A percentile compares a stretch with the other conserved stretches of the same genome.
These are phyloP conservation scores for Metschnikowia rubicola DNA, from an alignment of 805 yeast species.

Conservation along the genomic window DNA sequence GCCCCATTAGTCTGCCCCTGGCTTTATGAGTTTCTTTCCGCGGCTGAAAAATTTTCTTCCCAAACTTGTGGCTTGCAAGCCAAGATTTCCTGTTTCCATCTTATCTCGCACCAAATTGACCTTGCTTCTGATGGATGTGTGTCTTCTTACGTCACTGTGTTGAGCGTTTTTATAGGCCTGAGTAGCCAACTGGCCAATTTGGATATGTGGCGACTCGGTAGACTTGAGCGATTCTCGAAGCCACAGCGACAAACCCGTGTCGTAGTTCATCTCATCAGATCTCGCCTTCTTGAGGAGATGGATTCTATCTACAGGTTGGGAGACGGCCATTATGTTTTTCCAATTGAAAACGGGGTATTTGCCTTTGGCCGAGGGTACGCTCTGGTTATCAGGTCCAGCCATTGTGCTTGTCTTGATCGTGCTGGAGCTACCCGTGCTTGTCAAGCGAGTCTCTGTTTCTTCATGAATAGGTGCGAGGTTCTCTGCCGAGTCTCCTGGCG, in stretches of 20 bases:
- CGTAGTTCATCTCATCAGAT: conserved; percentile 40
- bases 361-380: not conserved
- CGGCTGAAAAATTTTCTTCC: conserved; percentile 55
- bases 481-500: conserved; percentile 6
- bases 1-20: conserved; percentile 11
- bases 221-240: conserved; percentile 44
- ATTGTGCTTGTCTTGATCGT: not conserved
- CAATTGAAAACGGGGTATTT: conserved; percentile 38
- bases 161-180: conserved; percentile 66
- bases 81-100: conserved; percentile 39
- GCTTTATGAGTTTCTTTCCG: conserved; percentile 50
- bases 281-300: conserved; percentile 41
- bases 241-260: conserved; percentile 61
- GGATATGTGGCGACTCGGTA: conserved; percentile 33
- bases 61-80: conserved; percentile 48
- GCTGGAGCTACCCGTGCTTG: not conserved
- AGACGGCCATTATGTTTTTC: conserved; percentile 37
- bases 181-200: conserved; percentile 53
- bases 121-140: conserved; percentile 44
- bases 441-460: not conserved
- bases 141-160: conserved; percentile 50
- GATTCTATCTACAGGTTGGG: conserved; percentile 42
- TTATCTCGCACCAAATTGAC: conserved; percentile 49
- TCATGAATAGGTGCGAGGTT: conserved; percentile 2
- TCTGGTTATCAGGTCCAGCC: not conserved